Base-by-base conservation (phyloP, 768 basidiomycete genomes). In the Astraeus odoratus region DNA sequence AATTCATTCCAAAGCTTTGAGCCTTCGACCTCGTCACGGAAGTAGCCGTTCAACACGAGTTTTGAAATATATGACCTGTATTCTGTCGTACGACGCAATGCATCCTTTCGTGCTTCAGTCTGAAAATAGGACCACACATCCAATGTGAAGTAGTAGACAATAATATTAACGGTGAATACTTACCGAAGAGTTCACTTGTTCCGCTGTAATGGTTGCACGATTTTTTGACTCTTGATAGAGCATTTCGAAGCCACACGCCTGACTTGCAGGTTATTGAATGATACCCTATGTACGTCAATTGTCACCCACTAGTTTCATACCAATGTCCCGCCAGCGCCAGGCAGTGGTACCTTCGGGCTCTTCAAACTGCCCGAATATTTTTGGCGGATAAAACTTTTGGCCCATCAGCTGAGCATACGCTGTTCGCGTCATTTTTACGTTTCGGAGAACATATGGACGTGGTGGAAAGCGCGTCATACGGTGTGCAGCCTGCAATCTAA, bases 181-280 rank as follows among this genome's bases (percentile, higher is more conserved):
- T 55, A 84, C 82, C n/a, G 75, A 77, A 37, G 76, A 69, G 16
- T 57, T 55, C 5, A 65, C 50, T 30, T 57, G 64, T 43, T 75
- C 73, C 25, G 62, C 49, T 3, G 67, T 60, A 9, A 51, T 58
- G 31, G 72, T 71, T 46, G 67, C 65, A 33, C 78, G 77, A 38
- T 74, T 69, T 63, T 86, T 83, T 47, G 78, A 84, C 59, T 92
- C 92, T 59, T 87, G 83, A 60, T 87, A 97, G 31, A 96, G 74
- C 75, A 98, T 99, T 68, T 99, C 96, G 50, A 97, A 97, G 1
- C 96, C 96, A 51, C 90, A 90, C 2, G 92, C 83, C 85, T 94
- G 57, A 7, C 36, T 19, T 8, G 8, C 35, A 18, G 20, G 12
- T 20, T 5, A 29, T 9, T 37, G 18, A 29, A 29, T 12, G 35